These are phyloP conservation scores for Nakazawaea wyomingensis DNA, from an alignment of 805 yeast genomes.

Conservation along the genomic window DNA sequence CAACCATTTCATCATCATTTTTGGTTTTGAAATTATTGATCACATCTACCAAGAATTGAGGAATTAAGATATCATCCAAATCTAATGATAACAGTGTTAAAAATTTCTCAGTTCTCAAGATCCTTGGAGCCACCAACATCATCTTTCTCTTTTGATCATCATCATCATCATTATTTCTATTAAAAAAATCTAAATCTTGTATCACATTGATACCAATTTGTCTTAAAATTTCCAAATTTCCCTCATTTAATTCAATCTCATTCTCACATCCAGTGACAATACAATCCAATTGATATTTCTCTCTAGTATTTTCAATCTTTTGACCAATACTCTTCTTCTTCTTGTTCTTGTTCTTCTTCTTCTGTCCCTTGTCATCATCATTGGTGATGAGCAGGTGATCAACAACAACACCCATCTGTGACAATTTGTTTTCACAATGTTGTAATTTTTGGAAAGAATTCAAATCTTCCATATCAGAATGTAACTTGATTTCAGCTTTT, in stretches of 20 bases:
- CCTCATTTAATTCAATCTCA: constrained; percentile 38
- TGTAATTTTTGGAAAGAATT: constrained; percentile 57
- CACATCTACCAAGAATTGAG: constrained; percentile 2
- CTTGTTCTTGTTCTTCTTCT: constrained; percentile 17
- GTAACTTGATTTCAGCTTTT: constrained; percentile 62
- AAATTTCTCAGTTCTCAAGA: constrained; percentile 85
- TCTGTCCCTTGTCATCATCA: no score
- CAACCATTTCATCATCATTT: no score
- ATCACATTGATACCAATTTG: constrained; percentile 54
- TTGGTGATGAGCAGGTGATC: no score
- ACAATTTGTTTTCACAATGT: no score
- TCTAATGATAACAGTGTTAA: constrained; percentile 24
- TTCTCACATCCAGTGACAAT: constrained; percentile 64
- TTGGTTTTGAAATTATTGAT: no score
- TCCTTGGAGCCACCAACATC: constrained; percentile 70
- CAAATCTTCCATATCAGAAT: constrained; percentile 62
- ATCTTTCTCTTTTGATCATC: constrained; percentile 38
- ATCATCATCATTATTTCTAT: constrained; percentile 23
- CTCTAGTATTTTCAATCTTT: no score
- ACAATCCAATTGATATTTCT: constrained; percentile 38
- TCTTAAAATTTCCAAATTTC: constrained; percentile 29
- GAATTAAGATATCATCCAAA: constrained; percentile 7
- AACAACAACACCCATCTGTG: no score
- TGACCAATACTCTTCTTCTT: constrained; percentile 11
- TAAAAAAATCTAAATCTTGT: constrained; percentile 21